Evolutionary conservation across 164 flowering plant species (phyloP), one percentile per base, ranked within the genome.

Genomic region (Cinnamomum micranthum): DNA sequence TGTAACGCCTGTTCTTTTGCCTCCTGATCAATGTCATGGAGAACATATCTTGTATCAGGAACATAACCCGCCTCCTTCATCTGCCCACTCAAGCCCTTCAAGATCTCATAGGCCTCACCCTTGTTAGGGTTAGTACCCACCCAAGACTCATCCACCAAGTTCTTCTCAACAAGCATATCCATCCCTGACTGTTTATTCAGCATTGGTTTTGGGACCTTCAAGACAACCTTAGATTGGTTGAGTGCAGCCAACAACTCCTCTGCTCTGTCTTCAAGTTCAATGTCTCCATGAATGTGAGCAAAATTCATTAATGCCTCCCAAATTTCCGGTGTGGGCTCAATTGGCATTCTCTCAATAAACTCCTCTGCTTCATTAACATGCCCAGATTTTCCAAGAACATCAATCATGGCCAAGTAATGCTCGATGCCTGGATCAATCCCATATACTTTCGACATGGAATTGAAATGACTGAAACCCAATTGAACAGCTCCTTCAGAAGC

Each of bases 11-110:
- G 95, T 81, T 91, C 97, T 76, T 92, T 91, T 2, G 92, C 97
- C 81, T 92, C 97, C 77, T 91, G 94, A 84, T 92, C 97, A 76
- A 92, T 92, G 74, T 92, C 97, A 73, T 92, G 97, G 73, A 92
- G 95, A 27, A 92, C 97, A 80, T 86, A 91, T 73, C 93, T 82
- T 1, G 97, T 91, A 69, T 92, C 95, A 0, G 95, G 97, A 67
- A 92, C 97, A 79, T 92, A 92, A n/a, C 84, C 88, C 11, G 77
- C 77, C 70, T 85, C 86, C 71, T 87, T 89, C 85, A 77, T 83
- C 69, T 80, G 77, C 19, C 62, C 77, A 41, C 47, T 41, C 11
- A 41, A 41, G 10, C 47, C 47, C 47, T 41, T 9, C 11, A 41
- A 41, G 47, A 11, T 20, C 23, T 59, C 22, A 7, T 59, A 59